phyloP scores from a whole-genome alignment of 2,329 filamentous ascomycete genomes.

The Domatiomyces globalis region DNA sequence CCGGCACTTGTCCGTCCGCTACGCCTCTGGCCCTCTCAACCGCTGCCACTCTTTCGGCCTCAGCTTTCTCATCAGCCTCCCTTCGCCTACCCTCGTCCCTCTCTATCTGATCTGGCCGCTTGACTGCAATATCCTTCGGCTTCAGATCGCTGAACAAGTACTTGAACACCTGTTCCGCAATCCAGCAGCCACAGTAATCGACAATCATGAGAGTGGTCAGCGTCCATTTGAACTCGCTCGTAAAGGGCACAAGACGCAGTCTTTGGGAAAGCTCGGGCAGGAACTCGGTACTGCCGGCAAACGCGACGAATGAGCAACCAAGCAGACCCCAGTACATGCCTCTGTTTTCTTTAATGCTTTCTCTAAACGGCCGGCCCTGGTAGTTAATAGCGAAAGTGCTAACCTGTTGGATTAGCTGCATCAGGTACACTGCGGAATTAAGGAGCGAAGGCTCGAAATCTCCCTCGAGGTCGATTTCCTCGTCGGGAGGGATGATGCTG shows the following conservation, averaged over 20 bases:
- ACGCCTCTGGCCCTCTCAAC: conserved; percentile 17
- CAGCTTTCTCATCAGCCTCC: conserved; percentile 34
- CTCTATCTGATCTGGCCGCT: conserved; percentile 73
- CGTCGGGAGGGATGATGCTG: conserved; percentile 54
- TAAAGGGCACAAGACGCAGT: conserved; percentile 85
- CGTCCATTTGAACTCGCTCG: conserved; percentile 70
- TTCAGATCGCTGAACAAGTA: conserved; percentile 74
- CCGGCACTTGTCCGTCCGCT: conserved; percentile 3
- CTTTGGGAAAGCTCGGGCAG: conserved; percentile 88
- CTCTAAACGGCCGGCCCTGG: conserved; percentile 93
- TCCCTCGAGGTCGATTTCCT: conserved; percentile 74
- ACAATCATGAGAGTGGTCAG: conserved; percentile 74
- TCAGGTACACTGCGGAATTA: conserved; percentile 91
- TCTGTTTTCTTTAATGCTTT: conserved; percentile 86
- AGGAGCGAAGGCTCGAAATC: conserved; percentile 87
- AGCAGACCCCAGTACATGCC: conserved; percentile 98
- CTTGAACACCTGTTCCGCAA: conserved; percentile 81
- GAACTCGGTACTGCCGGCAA: conserved; percentile 88
- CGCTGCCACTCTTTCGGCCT: conserved; percentile 16
- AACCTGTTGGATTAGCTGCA: conserved; percentile 97
- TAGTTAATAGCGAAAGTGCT: conserved; percentile 99
- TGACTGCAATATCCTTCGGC: conserved; percentile 81
- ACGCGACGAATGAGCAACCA: conserved; percentile 76
- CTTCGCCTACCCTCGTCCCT: conserved; percentile 57
- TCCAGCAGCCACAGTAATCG: conserved; percentile 75